Evolutionary conservation across 768 basidiomycete genomes (phyloP).

Genomic region (Pleurotus citrinopileatus): DNA sequence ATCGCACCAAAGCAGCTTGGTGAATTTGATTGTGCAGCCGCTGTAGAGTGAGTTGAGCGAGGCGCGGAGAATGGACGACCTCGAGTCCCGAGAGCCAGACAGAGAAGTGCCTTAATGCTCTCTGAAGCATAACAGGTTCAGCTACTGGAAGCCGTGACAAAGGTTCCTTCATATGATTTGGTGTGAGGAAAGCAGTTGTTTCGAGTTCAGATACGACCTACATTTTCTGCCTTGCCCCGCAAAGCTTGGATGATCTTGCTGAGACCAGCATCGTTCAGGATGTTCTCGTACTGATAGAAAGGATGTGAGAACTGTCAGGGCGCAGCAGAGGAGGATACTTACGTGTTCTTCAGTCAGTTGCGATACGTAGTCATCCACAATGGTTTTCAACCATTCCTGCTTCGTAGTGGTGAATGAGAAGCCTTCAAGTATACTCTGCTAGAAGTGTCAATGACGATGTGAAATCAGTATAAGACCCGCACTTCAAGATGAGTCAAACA

Average conservation of each 20-base stretch:
- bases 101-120: slow-evolving; percentile 69
- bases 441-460: slow-evolving; percentile 1
- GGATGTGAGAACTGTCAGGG: slow-evolving; percentile 7
- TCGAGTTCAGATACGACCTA: too few species aligned
- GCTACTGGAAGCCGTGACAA: slow-evolving; percentile 74
- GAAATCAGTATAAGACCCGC: slow-evolving; percentile 15
- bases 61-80: slow-evolving; percentile 76
- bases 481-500: slow-evolving; percentile 84
- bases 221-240: slow-evolving; percentile 38
- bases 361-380: slow-evolving; percentile 61
- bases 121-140: slow-evolving; percentile 58
- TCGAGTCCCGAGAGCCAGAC: slow-evolving; percentile 82
- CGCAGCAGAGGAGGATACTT: slow-evolving; percentile 24
- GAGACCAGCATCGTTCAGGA: slow-evolving; percentile 56
- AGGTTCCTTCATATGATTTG: slow-evolving; percentile 47
- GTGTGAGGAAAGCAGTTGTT: background rate
- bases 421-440: slow-evolving; percentile 60
- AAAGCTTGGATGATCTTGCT: slow-evolving; percentile 40
- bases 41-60: slow-evolving; percentile 70
- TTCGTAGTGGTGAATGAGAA: slow-evolving; percentile 69
- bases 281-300: slow-evolving; percentile 39
- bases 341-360: slow-evolving; percentile 83
- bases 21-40: slow-evolving; percentile 70
- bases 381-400: slow-evolving; percentile 49
- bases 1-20: slow-evolving; percentile 62